Percentiles rank a stretch among this genome's conserved stretches.
These are phyloP conservation scores for Plectranthus barbatus DNA, from an alignment of 257 asterid genomes.

Conservation along the genomic window DNA sequence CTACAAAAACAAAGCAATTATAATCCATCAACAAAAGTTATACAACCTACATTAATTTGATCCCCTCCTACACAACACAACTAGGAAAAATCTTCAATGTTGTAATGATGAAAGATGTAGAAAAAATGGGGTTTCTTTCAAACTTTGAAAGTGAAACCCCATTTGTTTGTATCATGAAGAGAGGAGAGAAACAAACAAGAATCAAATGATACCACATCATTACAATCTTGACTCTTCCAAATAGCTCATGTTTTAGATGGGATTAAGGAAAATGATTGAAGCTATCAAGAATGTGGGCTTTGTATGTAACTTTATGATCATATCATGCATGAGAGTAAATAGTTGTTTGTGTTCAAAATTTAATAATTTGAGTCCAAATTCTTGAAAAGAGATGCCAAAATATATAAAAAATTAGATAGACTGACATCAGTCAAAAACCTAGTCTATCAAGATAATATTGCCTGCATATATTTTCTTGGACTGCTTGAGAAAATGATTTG, in stretches of 20 bases:
- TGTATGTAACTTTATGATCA: neutral
- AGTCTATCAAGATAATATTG: constrained; percentile 19
- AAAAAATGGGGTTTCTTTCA: constrained; percentile 17
- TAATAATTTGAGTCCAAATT: neutral
- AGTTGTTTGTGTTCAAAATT: neutral
- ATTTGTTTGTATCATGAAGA: constrained; percentile 4
- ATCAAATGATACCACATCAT: constrained; percentile 14
- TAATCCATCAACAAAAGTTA: neutral
- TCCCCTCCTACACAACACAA: neutral
- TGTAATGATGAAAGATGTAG: constrained; percentile 26
- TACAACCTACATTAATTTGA: too few species aligned
- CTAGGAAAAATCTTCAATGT: neutral
- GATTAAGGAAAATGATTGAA: constrained; percentile 5
- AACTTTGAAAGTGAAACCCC: constrained; percentile 10
- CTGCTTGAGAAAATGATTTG: constrained; percentile 26
- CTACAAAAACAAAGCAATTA: constrained; percentile 13
- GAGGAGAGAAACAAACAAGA: constrained; percentile 17
- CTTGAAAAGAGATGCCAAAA: neutral
- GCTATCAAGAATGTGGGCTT: neutral
- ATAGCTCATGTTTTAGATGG: neutral
- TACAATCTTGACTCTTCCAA: constrained; percentile 18
- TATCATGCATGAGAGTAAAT: constrained; percentile 17
- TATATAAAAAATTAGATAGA: neutral
- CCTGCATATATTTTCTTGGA: constrained; percentile 17
- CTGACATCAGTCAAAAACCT: constrained; percentile 19